These are phyloP conservation scores for Sporothrix phasma DNA, from an alignment of 2,329 filamentous ascomycete genomes.

Conservation along the genomic window DNA sequence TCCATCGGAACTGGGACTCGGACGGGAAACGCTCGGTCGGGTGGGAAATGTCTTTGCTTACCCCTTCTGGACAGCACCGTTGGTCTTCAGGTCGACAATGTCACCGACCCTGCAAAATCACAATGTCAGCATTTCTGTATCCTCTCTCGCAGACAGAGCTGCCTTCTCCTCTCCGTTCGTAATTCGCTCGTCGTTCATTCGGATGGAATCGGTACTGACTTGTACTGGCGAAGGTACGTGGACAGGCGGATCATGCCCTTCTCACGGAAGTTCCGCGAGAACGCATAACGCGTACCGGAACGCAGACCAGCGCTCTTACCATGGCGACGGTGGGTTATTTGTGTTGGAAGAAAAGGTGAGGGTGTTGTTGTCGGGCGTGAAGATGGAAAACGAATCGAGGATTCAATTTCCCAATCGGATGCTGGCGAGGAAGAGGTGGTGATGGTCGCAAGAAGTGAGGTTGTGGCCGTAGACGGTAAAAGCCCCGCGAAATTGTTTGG, in stretches of 20 bases:
- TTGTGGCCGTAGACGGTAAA: conserved; percentile 9
- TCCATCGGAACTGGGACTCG: not conserved
- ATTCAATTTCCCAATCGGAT: conserved; percentile 5
- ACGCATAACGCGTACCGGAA: conserved; percentile 84
- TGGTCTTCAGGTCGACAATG: conserved; percentile 97
- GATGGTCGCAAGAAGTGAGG: conserved; percentile 7
- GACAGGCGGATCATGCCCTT: conserved; percentile 88
- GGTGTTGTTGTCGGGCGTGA: not conserved
- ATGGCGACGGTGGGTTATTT: conserved; percentile 39
- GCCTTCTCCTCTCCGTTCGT: not conserved
- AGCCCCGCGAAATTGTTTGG: conserved; percentile 14
- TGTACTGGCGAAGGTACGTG: conserved; percentile 92
- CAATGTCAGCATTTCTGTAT: conserved; percentile 21
- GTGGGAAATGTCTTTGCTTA: conserved; percentile 41
- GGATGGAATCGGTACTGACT: conserved; percentile 40
- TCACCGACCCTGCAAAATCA: conserved; percentile 66
- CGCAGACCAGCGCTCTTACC: conserved; percentile 82
- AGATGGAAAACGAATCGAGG: not conserved
- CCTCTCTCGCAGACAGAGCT: not conserved
- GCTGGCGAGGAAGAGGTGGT: conserved; percentile 8
- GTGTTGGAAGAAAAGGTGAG: not conserved
- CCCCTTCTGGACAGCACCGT: conserved; percentile 98
- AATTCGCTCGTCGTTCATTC: conserved; percentile 2
- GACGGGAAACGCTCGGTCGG: not conserved
- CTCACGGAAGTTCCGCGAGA: conserved; percentile 88